These are phyloP conservation scores for Cladophialophora yegresii DNA, from an alignment of 2,329 filamentous ascomycete genomes.

Conservation along the genomic window DNA sequence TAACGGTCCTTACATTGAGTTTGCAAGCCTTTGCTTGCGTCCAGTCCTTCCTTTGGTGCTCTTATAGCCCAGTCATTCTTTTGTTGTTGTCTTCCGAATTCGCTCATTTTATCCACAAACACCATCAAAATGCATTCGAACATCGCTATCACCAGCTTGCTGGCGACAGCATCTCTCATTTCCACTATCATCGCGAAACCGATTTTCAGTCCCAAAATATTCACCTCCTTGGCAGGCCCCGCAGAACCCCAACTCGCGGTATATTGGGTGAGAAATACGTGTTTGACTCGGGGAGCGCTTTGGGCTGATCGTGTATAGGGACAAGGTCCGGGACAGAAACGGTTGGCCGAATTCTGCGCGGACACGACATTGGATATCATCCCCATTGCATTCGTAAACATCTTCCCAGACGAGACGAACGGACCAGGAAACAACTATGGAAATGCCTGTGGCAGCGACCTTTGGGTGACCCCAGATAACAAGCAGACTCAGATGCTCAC, in stretches of 20 bases:
- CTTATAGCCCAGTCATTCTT: constrained; percentile 30
- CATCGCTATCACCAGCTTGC: constrained; percentile 31
- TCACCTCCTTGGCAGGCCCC: constrained; percentile 4
- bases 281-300: constrained; percentile 22
- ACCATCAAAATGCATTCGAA: constrained; percentile 28
- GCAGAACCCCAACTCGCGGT: constrained; percentile 50
- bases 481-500: constrained; percentile 46
- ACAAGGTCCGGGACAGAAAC: constrained; percentile 54
- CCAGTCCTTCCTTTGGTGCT: constrained; percentile 32
- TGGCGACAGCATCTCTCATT: constrained; percentile 32
- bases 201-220: constrained; percentile 41
- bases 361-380: constrained; percentile 58
- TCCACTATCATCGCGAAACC: constrained; percentile 41
- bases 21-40: constrained; percentile 33
- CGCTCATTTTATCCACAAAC: constrained; percentile 8
- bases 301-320: constrained; percentile 43
- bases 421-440: constrained; percentile 59
- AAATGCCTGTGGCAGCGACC: constrained; percentile 53
- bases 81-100: constrained; percentile 21
- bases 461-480: constrained; percentile 40
- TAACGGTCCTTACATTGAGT: constrained; percentile 22
- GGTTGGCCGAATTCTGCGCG: constrained; percentile 55
- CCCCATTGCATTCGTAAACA: constrained; percentile 58
- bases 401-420: constrained; percentile 53
- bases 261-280: constrained; percentile 50